Percentiles rank a stretch among this genome's conserved stretches.
Evolutionary conservation across 2,329 filamentous ascomycete genomes (phyloP).

Genomic region (Leptographium radiaticola): DNA sequence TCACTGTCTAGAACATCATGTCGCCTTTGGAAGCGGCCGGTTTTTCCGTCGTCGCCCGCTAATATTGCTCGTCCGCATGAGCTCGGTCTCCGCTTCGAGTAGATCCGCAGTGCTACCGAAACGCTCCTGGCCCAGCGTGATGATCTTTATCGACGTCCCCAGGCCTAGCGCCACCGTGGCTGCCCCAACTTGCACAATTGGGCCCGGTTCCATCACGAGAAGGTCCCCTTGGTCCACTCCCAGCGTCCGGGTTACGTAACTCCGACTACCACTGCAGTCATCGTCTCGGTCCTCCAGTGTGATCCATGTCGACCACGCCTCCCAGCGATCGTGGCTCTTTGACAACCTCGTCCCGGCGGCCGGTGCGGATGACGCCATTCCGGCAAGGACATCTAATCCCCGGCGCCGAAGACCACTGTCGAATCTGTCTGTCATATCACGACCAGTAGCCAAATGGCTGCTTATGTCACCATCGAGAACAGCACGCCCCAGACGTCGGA

Average conservation of each 20-base stretch:
- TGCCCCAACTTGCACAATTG: slow-evolving; percentile 48
- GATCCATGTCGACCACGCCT: slow-evolving; percentile 40
- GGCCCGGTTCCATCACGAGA: slow-evolving; percentile 51
- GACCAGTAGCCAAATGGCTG: slow-evolving; percentile 3
- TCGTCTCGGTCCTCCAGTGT: slow-evolving; percentile 29
- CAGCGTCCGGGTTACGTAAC: slow-evolving; percentile 24
- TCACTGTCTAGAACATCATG: neutral
- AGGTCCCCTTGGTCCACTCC: slow-evolving; percentile 21
- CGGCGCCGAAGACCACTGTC: slow-evolving; percentile 6
- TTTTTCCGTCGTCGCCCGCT: neutral
- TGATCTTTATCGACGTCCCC: slow-evolving; percentile 59
- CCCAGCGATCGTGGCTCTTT: slow-evolving; percentile 27
- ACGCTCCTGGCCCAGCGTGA: slow-evolving; percentile 52
- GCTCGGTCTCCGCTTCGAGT: slow-evolving; percentile 2
- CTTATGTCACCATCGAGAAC: neutral
- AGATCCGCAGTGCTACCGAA: slow-evolving; percentile 34
- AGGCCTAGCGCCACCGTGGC: slow-evolving; percentile 56
- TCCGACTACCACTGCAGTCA: slow-evolving; percentile 17
- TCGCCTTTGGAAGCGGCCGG: neutral
- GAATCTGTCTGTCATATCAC: neutral
- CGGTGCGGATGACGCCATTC: neutral
- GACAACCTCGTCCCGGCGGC: neutral
- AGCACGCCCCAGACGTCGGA: slow-evolving; percentile 28
- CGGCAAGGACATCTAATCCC: slow-evolving; percentile 1
- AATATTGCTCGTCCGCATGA: neutral